A percentile compares a stretch with the other conserved stretches of the same genome.
Evolutionary conservation across 2,329 filamentous ascomycete species (phyloP).

Genomic region (Alternaria burnsii): DNA sequence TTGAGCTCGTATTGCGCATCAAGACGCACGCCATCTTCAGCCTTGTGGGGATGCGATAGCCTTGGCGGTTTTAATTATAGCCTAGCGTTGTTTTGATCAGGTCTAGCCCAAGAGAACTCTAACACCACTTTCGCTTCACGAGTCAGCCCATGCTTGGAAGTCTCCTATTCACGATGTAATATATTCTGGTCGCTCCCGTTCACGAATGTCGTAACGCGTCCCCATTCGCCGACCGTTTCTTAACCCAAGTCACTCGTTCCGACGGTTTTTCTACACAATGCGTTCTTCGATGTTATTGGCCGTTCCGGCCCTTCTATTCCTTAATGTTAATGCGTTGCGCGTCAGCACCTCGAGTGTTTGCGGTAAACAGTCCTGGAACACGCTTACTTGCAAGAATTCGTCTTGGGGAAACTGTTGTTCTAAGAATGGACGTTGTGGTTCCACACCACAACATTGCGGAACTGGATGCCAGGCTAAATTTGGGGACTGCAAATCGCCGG

Average conservation of each 20-base stretch:
- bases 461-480: conserved; percentile 32
- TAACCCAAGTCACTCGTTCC: conserved; percentile 5
- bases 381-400: conserved; percentile 9
- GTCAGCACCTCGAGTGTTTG: conserved; percentile 4
- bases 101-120: conserved; percentile 5
- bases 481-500: conserved; percentile 14
- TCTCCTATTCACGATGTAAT: conserved; percentile 7
- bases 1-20: conserved; percentile 9
- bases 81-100: not conserved
- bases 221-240: not conserved
- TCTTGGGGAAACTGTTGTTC: conserved; percentile 9
- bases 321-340: conserved; percentile 3
- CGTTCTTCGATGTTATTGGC: not conserved
- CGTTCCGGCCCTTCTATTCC: not conserved
- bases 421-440: conserved; percentile 3
- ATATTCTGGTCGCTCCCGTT: conserved; percentile 1
- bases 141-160: conserved; percentile 4
- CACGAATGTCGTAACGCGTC: not conserved
- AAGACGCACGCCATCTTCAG: conserved; percentile 5
- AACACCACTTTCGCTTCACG: conserved; percentile 11
- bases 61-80: conserved; percentile 1
- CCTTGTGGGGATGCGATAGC: conserved; percentile 3
- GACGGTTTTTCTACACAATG: not conserved
- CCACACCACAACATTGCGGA: conserved; percentile 22
- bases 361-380: conserved; percentile 6